Conservation (phyloP, 495 filamentous ascomycete species). For the Penicillium odoratum region DNA sequence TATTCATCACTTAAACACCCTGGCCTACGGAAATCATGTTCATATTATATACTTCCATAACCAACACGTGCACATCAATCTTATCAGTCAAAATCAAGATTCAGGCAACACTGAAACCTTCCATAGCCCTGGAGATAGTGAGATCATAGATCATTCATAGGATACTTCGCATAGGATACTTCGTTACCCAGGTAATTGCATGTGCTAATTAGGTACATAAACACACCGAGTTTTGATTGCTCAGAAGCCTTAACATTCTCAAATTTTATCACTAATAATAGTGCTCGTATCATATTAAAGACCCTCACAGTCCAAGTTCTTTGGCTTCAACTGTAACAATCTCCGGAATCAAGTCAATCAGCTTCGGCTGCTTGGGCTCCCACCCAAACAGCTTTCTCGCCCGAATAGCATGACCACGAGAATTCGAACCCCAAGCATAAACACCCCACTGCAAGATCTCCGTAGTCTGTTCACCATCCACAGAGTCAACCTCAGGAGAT, state of each 20-base stretch:
- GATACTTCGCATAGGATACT: no score
- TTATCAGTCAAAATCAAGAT: neutral
- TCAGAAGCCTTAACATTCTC: neutral
- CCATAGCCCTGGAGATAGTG: no score
- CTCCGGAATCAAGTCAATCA: conserved; percentile 58
- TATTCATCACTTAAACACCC: neutral
- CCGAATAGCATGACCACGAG: conserved; percentile 57
- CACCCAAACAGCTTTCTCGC: conserved; percentile 67
- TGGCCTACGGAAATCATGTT: neutral
- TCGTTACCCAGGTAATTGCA: no score
- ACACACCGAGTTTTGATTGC: no score
- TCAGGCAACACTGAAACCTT: neutral
- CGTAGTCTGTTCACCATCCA: conserved; percentile 35
- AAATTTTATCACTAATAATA: neutral
- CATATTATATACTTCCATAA: neutral
- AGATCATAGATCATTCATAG: no score
- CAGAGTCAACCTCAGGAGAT: conserved; percentile 48
- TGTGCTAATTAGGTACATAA: no score
- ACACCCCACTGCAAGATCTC: conserved; percentile 32
- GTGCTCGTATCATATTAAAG: conserved; percentile 6
- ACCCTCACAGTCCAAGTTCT: conserved; percentile 55
- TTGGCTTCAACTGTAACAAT: conserved; percentile 57
- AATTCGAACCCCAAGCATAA: conserved; percentile 63
- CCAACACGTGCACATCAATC: neutral
- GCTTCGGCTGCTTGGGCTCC: conserved; percentile 52